These are phyloP conservation scores for Scleroderma bovista DNA, from an alignment of 768 basidiomycete genomes.

Conservation along the genomic window DNA sequence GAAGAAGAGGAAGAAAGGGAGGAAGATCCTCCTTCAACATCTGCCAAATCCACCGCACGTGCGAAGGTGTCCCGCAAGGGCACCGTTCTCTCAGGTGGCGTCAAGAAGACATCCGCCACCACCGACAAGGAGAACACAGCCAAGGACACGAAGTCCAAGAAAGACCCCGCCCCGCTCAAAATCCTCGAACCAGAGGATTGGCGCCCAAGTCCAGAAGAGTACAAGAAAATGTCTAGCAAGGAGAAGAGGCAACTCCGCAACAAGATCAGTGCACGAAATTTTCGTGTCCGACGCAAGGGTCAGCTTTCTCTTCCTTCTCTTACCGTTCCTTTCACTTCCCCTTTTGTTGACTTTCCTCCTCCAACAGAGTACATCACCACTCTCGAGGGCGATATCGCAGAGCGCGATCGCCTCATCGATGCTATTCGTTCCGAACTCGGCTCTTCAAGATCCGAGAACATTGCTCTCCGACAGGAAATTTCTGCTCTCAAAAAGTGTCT, in stretches of 20 bases:
- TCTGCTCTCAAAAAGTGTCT: constrained; percentile 67
- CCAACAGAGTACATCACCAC: constrained; percentile 87
- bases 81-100: constrained; percentile 68
- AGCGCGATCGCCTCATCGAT: constrained; percentile 86
- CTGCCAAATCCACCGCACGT: constrained; percentile 44
- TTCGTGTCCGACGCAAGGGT: constrained; percentile 94
- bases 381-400: constrained; percentile 89
- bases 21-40: constrained; percentile 17
- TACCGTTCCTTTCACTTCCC: neutral
- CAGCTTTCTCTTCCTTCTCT: constrained; percentile 15
- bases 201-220: constrained; percentile 87
- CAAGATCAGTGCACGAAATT: constrained; percentile 95
- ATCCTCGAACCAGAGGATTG: constrained; percentile 57
- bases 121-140: constrained; percentile 28
- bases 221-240: constrained; percentile 91
- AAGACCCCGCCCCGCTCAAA: constrained; percentile 23
- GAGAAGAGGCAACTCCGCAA: constrained; percentile 95
- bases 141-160: constrained; percentile 16
- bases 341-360: constrained; percentile 4
- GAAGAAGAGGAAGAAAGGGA: constrained; percentile 32
- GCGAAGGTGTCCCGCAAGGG: constrained; percentile 56
- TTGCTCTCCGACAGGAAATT: constrained; percentile 76
- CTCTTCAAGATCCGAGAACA: constrained; percentile 73
- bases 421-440: constrained; percentile 83
- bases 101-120: constrained; percentile 51